These are phyloP conservation scores for Scleromitrula shiraiana DNA, from an alignment of 2,329 filamentous ascomycete species.

Conservation along the genomic window DNA sequence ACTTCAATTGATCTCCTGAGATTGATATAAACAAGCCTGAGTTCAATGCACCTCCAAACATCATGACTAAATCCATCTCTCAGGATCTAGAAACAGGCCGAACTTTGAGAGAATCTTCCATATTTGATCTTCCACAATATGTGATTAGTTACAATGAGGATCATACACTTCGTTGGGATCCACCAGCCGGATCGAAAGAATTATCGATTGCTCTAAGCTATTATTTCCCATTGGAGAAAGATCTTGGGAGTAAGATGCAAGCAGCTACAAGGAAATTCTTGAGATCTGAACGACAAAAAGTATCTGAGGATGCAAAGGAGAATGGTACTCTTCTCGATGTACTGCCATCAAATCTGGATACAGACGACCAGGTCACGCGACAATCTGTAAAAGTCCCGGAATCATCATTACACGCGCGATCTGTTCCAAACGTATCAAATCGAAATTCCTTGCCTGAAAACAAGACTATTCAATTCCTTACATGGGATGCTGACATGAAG, in stretches of 20 bases:
- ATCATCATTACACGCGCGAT: not conserved
- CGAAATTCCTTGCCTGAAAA: slow-evolving; percentile 4
- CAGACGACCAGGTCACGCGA: slow-evolving; percentile 3
- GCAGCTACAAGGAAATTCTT: slow-evolving; percentile 14
- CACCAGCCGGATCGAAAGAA: slow-evolving; percentile 13
- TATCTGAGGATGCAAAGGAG: not conserved
- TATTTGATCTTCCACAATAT: slow-evolving; percentile 12
- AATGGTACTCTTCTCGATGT: not conserved
- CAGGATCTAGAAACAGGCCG: slow-evolving; percentile 1
- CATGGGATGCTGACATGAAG: slow-evolving; percentile 14
- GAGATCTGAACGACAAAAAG: slow-evolving; percentile 4
- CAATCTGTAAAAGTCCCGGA: not conserved
- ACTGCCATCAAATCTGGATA: not conserved
- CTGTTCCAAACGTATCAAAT: not conserved
- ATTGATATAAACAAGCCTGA: too few species aligned
- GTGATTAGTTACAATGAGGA: slow-evolving; percentile 13
- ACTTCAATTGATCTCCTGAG: too few species aligned
- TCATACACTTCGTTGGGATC: slow-evolving; percentile 14
- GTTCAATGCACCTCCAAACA: not conserved
- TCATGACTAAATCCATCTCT: not conserved
- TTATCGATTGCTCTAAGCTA: slow-evolving; percentile 17
- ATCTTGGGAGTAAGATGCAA: slow-evolving; percentile 16
- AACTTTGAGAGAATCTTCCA: slow-evolving; percentile 6
- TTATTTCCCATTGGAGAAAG: slow-evolving; percentile 14
- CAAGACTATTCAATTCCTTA: slow-evolving; percentile 4